Conservation (phyloP, 1,139 yeast species). For the Groenewaldozyma auringiensis region DNA sequence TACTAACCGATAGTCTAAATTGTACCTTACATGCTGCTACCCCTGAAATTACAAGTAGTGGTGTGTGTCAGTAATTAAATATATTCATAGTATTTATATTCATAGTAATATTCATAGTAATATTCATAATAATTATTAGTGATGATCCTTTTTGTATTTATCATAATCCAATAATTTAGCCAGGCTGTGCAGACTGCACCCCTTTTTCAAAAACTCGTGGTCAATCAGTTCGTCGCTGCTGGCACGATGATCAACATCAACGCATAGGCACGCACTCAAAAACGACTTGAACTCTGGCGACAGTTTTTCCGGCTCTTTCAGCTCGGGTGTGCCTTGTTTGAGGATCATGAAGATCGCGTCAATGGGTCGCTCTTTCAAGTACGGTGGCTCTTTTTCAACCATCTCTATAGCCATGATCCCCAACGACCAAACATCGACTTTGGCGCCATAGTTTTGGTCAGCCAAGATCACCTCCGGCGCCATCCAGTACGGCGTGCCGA, state of each 20-base stretch:
- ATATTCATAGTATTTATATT: not conserved
- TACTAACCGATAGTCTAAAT: too few relatives aligned
- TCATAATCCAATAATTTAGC: conserved; percentile 70
- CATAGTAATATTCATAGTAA: not conserved
- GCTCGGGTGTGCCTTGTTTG: conserved; percentile 92
- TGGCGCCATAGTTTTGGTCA: conserved; percentile 81
- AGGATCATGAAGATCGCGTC: conserved; percentile 87
- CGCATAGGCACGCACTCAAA: conserved; percentile 86
- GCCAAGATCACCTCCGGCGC: conserved; percentile 98
- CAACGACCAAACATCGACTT: conserved; percentile 95
- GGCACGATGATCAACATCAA: conserved; percentile 88
- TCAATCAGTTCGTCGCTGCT: conserved; percentile 77
- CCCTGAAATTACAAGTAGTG: too few relatives aligned
- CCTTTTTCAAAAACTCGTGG: conserved; percentile 70
- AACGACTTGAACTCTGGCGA: conserved; percentile 78
- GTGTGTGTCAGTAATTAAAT: too few relatives aligned
- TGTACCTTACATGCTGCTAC: too few relatives aligned
- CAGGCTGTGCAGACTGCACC: conserved; percentile 62
- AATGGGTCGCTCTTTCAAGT: conserved; percentile 89
- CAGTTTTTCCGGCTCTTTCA: conserved; percentile 76
- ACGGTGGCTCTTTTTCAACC: conserved; percentile 98
- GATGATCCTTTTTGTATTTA: conserved; percentile 11
- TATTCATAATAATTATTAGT: not conserved
- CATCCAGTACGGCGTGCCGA: conserved; percentile 99
- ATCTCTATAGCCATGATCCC: conserved; percentile 98